Evolutionary conservation across 2,329 filamentous ascomycete genomes (phyloP).

Genomic region (Xylaria sp.): DNA sequence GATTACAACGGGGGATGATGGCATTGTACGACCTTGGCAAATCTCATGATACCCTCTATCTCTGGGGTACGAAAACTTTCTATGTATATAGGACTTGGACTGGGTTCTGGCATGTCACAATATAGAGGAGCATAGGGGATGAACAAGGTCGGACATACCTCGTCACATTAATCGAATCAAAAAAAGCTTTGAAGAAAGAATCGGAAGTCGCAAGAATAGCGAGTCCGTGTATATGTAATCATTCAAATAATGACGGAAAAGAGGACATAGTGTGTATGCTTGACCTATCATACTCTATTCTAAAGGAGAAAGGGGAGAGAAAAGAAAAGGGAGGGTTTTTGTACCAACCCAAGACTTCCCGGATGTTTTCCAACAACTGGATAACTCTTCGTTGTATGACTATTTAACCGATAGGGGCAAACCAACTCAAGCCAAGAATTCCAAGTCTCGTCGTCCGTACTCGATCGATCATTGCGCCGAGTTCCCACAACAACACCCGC

Average conservation of each 20-base stretch:
- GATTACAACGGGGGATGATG: constrained; percentile 92
- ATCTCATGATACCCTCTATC: constrained; percentile 48
- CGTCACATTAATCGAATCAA: neutral
- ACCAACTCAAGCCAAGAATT: neutral
- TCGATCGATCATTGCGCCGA: neutral
- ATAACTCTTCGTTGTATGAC: neutral
- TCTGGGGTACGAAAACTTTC: neutral
- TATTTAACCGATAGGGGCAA: neutral
- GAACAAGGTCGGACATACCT: neutral
- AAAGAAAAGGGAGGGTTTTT: neutral
- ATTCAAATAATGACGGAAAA: constrained; percentile 23
- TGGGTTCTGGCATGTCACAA: constrained; percentile 19
- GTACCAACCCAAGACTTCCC: constrained; percentile 10
- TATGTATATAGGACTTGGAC: constrained; percentile 12
- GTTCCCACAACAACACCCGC: constrained; percentile 36
- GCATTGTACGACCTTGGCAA: constrained; percentile 84
- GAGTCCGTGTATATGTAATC: constrained; percentile 23
- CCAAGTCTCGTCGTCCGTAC: neutral
- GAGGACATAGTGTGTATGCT: constrained; percentile 10
- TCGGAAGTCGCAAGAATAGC: neutral
- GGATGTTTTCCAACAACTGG: constrained; percentile 18
- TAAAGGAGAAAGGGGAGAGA: constrained; percentile 10
- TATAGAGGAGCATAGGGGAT: constrained; percentile 17
- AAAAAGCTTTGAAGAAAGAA: neutral
- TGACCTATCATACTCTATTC: constrained; percentile 28